phyloP scores from a whole-genome alignment of 345 rosid genomes.

The Ceriops decandra region DNA sequence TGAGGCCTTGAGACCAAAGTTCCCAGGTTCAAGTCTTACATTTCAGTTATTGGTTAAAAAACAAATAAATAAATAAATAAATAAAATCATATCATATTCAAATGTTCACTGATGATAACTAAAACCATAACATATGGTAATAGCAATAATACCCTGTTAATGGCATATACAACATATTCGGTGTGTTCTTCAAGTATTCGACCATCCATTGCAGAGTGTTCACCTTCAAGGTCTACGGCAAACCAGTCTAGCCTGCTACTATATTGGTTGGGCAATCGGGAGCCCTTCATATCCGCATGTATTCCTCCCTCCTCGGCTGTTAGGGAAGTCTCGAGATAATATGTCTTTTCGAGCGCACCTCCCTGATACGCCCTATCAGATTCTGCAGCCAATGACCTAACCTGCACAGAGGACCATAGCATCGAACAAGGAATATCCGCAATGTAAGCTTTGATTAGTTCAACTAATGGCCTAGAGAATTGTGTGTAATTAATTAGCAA shows the following conservation, averaged over 20 bases:
- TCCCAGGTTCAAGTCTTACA: too few relatives aligned
- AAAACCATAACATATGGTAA: conserved; percentile 16
- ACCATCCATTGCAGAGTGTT: conserved; percentile 99
- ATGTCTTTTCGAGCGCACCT: conserved; percentile 72
- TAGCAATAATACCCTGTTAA: conserved; percentile 78
- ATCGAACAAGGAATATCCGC: background rate
- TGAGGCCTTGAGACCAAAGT: too few relatives aligned
- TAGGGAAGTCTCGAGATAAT: conserved; percentile 62
- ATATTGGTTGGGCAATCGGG: conserved; percentile 62
- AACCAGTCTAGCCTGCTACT: conserved; percentile 78
- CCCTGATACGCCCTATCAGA: conserved; percentile 89
- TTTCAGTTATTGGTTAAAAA: too few relatives aligned
- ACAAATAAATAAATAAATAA: too few relatives aligned
- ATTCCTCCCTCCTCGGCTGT: conserved; percentile 47
- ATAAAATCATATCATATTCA: too few relatives aligned
- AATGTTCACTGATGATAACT: conserved; percentile 7
- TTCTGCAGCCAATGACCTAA: conserved; percentile 91
- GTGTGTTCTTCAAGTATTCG: conserved; percentile 93
- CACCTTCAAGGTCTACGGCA: conserved; percentile 99
- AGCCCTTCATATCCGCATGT: conserved; percentile 34
- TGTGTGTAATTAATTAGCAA: background rate
- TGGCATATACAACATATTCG: conserved; percentile 97
- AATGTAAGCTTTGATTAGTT: background rate
- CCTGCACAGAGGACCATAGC: conserved; percentile 34
- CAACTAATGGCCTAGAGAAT: background rate